phyloP scores from a whole-genome alignment of 495 filamentous ascomycete species.

The Neurospora tetraspora region DNA sequence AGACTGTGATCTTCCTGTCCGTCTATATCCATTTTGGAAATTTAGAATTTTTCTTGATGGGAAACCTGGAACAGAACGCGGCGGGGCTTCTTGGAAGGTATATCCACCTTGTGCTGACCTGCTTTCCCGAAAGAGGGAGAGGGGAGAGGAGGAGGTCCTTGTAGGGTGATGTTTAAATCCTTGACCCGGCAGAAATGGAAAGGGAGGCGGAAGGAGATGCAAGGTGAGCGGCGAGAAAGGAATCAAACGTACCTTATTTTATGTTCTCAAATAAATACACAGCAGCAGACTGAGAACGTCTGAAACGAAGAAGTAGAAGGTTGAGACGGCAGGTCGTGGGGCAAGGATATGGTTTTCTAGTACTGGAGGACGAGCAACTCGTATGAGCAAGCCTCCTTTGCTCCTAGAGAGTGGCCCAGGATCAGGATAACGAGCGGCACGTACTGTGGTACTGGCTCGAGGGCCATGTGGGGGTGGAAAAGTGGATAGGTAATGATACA shows the following conservation, averaged over 20 bases:
- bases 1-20: slow-evolving; percentile 10
- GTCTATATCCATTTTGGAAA: slow-evolving; percentile 17
- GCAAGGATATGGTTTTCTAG: slow-evolving; percentile 5
- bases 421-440: not conserved
- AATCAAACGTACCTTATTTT: not conserved
- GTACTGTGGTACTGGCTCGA: not conserved
- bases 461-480: not conserved
- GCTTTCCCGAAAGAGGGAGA: not conserved
- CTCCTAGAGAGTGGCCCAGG: not conserved
- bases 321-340: not conserved
- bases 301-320: not conserved
- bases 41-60: not conserved
- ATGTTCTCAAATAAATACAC: not conserved
- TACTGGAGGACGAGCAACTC: not conserved
- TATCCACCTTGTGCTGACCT: not conserved
- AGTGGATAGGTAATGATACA: not conserved
- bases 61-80: not conserved
- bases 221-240: not conserved
- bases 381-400: slow-evolving; percentile 6
- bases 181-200: not conserved
- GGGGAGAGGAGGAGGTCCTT: not conserved
- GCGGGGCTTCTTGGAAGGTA: not conserved
- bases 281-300: not conserved
- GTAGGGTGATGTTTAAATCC: not conserved
- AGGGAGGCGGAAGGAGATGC: not conserved